Percentiles rank a stretch among this genome's conserved stretches.
Evolutionary conservation across 768 basidiomycete genomes (phyloP).

Genomic region (Lactifluus pinguis): DNA sequence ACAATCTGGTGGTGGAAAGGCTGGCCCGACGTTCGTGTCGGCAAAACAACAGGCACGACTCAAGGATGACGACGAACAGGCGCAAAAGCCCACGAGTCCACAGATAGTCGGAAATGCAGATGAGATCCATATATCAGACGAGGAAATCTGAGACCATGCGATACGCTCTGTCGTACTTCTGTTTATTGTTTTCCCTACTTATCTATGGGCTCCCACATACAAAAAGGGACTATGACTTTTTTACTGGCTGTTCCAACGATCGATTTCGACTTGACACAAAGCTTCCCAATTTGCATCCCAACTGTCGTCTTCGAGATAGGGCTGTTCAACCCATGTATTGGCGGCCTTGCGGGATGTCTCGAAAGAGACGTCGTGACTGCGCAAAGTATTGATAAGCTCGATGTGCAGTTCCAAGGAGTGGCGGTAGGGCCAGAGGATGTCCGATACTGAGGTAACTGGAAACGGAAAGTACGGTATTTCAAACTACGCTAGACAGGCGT

Average conservation of each 20-base stretch:
- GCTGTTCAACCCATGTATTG: slow-evolving; percentile 60
- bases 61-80: slow-evolving; percentile 27
- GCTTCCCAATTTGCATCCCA: slow-evolving; percentile 76
- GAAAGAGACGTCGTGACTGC: slow-evolving; percentile 59
- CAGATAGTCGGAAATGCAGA: slow-evolving; percentile 47
- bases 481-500: background rate
- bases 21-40: slow-evolving; percentile 68
- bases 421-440: slow-evolving; percentile 55
- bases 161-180: slow-evolving; percentile 10
- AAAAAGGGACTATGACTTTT: background rate
- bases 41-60: slow-evolving; percentile 41
- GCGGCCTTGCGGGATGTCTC: slow-evolving; percentile 57
- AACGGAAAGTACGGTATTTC: background rate
- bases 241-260: slow-evolving; percentile 46
- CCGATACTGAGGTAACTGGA: slow-evolving; percentile 46
- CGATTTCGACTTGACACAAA: slow-evolving; percentile 66
- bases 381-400: slow-evolving; percentile 47
- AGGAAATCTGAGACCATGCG: slow-evolving; percentile 34
- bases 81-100: background rate
- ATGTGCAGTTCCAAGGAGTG: slow-evolving; percentile 51
- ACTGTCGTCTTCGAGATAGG: slow-evolving; percentile 53
- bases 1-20: slow-evolving; percentile 43
- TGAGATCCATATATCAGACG: slow-evolving; percentile 85
- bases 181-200: too few species aligned
- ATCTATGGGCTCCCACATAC: slow-evolving; percentile 1